Evolutionary conservation across 305 asterid genomes (phyloP), one percentile per base, ranked within the genome.

Genomic region (Solanum hybrid): DNA sequence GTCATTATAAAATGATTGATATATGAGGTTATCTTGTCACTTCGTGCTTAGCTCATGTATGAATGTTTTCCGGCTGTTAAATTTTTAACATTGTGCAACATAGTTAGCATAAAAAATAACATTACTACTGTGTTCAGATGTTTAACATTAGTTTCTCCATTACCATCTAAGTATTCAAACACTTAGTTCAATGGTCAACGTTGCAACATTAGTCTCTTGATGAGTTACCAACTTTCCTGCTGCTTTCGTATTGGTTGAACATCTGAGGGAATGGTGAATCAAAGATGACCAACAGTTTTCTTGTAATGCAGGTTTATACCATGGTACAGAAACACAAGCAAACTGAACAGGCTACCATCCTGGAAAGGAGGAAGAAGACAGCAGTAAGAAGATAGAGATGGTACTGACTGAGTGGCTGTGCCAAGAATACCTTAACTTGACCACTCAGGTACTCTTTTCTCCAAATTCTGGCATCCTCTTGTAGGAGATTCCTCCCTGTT

Each of bases 291-390:
- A 42, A 51, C 29, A 51, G 26, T 84, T 84, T 46, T 84, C 31
- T 76, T 37, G 85, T 90, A 80, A 85, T 93, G 92, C 95, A 97
- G 99, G 99, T 94, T 39, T 96, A 93, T 91, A 92, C 90, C 90
- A 95, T 97, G 99, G 85, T 95, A 78, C 95, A 97, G 95, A 94
- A 94, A 89, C 93, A 96, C 95, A 97, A 95, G 94, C 91, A 91
- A 93, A 93, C 90, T n/a, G 91, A 88, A 89, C 86, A 89, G 8
- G 61, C 36, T 91, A 83, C 94, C 78, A 91, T 92, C 90, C 90
- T 94, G 33, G 92, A 91, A 86, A 89, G 91, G 35, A 95, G 94
- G 90, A 46, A 76, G 69, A 86, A 51, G 34, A 89, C 57, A 78
- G 90, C 89, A 77, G 18, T 84, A 14, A 88, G 91, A 90, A 90